Percentiles rank a stretch among this genome's conserved stretches.
phyloP scores from a whole-genome alignment of 306 rosid genomes.

The Luffa aegyptiaca region DNA sequence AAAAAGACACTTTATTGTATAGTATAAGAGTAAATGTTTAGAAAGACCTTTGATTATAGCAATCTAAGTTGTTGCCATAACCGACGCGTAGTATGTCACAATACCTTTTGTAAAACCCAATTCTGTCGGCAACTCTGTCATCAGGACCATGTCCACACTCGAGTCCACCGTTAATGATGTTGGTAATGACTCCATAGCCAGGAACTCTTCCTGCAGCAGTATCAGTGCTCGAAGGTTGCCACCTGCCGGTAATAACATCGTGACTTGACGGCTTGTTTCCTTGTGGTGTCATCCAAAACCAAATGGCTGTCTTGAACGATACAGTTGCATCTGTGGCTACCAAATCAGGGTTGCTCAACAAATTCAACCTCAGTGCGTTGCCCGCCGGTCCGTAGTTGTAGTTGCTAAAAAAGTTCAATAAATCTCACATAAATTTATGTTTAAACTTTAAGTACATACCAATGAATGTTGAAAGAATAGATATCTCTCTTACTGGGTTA shows the following conservation, averaged over 20 bases:
- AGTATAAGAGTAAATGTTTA: not conserved
- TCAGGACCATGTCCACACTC: slow-evolving; percentile 25
- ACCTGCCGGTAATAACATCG: slow-evolving; percentile 33
- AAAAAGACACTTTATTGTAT: not conserved
- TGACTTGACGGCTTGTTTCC: slow-evolving; percentile 61
- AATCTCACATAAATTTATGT: no score
- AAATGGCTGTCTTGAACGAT: slow-evolving; percentile 52
- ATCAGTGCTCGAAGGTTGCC: slow-evolving; percentile 42
- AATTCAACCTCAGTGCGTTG: slow-evolving; percentile 20
- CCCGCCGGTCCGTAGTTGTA: slow-evolving; percentile 53
- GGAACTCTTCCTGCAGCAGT: slow-evolving; percentile 3
- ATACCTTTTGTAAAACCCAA: slow-evolving; percentile 32
- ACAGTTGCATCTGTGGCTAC: slow-evolving; percentile 34
- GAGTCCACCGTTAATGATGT: slow-evolving; percentile 38
- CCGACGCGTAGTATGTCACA: slow-evolving; percentile 15
- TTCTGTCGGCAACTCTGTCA: slow-evolving; percentile 17
- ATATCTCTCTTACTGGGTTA: not conserved
- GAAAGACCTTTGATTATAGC: slow-evolving; percentile 23
- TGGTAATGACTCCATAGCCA: slow-evolving; percentile 24
- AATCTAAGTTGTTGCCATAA: slow-evolving; percentile 25
- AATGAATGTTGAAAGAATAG: not conserved
- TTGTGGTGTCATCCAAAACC: slow-evolving; percentile 80
- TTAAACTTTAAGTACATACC: no score
- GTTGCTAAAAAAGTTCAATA: slow-evolving; percentile 24
- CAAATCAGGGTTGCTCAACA: slow-evolving; percentile 43